Evolutionary conservation across 2,329 filamentous ascomycete genomes (phyloP), one percentile per base, ranked within the genome.

Genomic region (Lecanoromycetidae sp.): DNA sequence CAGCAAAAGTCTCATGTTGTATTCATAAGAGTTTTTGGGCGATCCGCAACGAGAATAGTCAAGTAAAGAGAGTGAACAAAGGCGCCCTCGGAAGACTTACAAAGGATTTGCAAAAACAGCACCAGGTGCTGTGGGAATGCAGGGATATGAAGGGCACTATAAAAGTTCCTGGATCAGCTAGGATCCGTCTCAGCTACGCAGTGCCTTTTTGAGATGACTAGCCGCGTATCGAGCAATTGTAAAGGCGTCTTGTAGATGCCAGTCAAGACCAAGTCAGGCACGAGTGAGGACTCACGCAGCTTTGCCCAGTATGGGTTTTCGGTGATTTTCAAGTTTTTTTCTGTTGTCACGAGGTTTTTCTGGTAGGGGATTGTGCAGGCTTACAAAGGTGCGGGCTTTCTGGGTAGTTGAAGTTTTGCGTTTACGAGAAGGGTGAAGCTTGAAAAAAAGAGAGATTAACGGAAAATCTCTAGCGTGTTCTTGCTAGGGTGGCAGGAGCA

Each of bases 311-410:
- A 19, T 44, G 29, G 34, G 39, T 46, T 51, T 51, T 23, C 36
- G 23, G 26, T 42, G 13, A 37, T 51, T 50, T 51, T 51, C 49
- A 51, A 51, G 30, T 51, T 51, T 51, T 51, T 51, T 51, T 51
- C 45, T 48, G 49, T 15, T 39, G 29, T 51, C 49, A 51, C 49
- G 49, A 51, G 17, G 46, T 26, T 51, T 51, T 51, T 51, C 44
- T 44, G 29, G 30, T 41, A 41, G 49, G 49, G 49, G 25, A 45
- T 32, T 37, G 49, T 47, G 49, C 49, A 45, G 41, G 36, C 25
- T 30, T 46, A 46, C 38, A 33, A 30, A 33, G 26, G 25, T 37
- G 26, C 13, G 40, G 37, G 35, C 35, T 43, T 45, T 39, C 36
- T 32, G 26, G 25, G 15, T 10, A 26, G 35, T 19, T 29, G 17